Conservation (phyloP, 2,329 filamentous ascomycete species). For the Cercospora nicotianae region DNA sequence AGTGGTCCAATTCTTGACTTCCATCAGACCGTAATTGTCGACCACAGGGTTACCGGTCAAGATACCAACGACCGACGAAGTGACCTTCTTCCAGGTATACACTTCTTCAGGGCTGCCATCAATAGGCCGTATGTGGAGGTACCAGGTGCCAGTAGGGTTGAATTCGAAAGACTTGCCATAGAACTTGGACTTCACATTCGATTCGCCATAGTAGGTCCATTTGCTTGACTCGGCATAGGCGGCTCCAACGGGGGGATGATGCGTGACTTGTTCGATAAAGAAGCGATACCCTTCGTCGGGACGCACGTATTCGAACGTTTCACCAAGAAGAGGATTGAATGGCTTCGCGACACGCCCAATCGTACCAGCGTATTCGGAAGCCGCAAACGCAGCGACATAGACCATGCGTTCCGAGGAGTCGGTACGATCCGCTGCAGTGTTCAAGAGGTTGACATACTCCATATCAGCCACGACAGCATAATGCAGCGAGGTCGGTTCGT, state of each 20-base stretch:
- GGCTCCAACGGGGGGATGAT: constrained; percentile 92
- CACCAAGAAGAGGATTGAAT: constrained; percentile 93
- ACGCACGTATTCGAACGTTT: constrained; percentile 94
- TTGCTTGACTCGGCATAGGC: constrained; percentile 88
- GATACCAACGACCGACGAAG: constrained; percentile 94
- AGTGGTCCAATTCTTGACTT: constrained; percentile 95
- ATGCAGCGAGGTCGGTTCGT: constrained; percentile 92
- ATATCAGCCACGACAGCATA: constrained; percentile 96
- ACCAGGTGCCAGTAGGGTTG: constrained; percentile 96
- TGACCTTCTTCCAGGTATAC: constrained; percentile 99
- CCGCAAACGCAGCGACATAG: constrained; percentile 93
- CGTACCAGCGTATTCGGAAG: constrained; percentile 94
- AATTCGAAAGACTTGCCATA: constrained; percentile 98
- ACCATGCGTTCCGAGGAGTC: constrained; percentile 91
- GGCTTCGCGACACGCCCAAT: constrained; percentile 96
- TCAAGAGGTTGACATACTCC: constrained; percentile 92
- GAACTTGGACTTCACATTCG: constrained; percentile 92
- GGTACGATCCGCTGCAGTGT: constrained; percentile 77
- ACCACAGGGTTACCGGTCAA: constrained; percentile 94
- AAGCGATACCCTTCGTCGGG: constrained; percentile 98
- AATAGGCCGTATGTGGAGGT: constrained; percentile 76
- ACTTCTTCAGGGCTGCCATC: constrained; percentile 68
- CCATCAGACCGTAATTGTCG: constrained; percentile 98
- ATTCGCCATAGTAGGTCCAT: constrained; percentile 97
- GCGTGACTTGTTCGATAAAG: constrained; percentile 97